Conservation (phyloP, 345 rosid species). For the Cardamine resedifolia region DNA sequence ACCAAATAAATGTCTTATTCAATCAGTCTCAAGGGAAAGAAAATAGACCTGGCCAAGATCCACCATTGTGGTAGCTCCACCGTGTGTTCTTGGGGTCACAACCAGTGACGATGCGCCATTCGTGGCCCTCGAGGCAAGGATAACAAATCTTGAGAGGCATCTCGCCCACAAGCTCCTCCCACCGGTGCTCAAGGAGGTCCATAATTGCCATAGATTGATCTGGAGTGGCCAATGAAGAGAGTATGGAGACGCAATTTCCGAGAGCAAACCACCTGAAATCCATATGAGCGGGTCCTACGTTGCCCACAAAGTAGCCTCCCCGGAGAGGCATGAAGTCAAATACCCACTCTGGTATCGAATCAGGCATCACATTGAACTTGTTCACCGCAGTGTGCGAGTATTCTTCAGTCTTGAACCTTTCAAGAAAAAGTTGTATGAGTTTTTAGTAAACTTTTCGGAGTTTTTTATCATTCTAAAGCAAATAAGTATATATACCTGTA, state of each 20-base stretch:
- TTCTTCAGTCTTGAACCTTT: slow-evolving; percentile 63
- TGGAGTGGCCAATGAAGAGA: slow-evolving; percentile 68
- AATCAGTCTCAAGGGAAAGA: slow-evolving; percentile 1
- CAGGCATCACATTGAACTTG: slow-evolving; percentile 73
- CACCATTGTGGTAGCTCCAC: slow-evolving; percentile 83
- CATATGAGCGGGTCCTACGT: slow-evolving; percentile 78
- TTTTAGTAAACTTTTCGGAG: neutral
- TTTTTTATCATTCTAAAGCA: neutral
- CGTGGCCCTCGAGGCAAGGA: slow-evolving; percentile 67
- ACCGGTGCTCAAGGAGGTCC: slow-evolving; percentile 72
- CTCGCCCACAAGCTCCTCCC: slow-evolving; percentile 78
- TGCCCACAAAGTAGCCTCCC: slow-evolving; percentile 77
- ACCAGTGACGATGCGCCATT: slow-evolving; percentile 67
- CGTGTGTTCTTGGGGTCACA: slow-evolving; percentile 77
- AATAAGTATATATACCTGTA: slow-evolving; percentile 40
- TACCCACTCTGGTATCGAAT: slow-evolving; percentile 78
- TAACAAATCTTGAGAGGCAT: slow-evolving; percentile 69
- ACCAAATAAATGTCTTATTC: neutral
- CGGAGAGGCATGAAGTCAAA: slow-evolving; percentile 67
- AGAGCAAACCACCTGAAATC: slow-evolving; percentile 71
- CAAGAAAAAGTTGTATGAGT: neutral
- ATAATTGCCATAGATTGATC: slow-evolving; percentile 75
- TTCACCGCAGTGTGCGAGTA: slow-evolving; percentile 75
- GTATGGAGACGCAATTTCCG: slow-evolving; percentile 63
- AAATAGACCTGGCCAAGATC: slow-evolving; percentile 77